phyloP scores from a whole-genome alignment of 2,329 filamentous ascomycete species.

The Zymoseptoria crescenta region DNA sequence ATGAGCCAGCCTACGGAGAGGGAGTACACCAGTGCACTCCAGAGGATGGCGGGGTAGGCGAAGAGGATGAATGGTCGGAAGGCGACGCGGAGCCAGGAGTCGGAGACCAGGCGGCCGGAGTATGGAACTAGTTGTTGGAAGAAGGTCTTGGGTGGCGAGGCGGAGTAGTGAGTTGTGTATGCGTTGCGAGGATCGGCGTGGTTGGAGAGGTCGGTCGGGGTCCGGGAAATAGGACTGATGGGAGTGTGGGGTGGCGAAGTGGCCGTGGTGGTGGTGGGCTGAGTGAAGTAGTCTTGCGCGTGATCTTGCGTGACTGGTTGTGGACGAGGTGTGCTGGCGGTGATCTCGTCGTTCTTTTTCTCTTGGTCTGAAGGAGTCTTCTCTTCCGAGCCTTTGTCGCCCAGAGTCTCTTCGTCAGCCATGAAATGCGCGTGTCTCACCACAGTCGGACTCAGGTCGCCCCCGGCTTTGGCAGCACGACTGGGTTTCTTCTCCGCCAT shows the following conservation, averaged over 20 bases:
- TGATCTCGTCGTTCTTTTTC: constrained; percentile 8
- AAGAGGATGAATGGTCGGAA: constrained; percentile 77
- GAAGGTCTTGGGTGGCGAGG: constrained; percentile 63
- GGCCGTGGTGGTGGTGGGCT: background rate
- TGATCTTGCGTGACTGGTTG: background rate
- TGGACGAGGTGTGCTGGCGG: background rate
- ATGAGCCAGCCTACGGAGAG: constrained; percentile 93
- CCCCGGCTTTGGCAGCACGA: constrained; percentile 10
- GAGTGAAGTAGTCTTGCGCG: constrained; percentile 14
- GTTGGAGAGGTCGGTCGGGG: background rate
- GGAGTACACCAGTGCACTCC: constrained; percentile 77
- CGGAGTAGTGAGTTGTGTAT: constrained; percentile 66
- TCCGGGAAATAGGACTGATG: background rate
- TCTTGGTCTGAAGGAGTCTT: constrained; percentile 4
- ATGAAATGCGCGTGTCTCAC: constrained; percentile 13
- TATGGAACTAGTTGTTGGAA: constrained; percentile 65
- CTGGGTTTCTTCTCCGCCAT: constrained; percentile 9
- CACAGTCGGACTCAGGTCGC: constrained; percentile 2
- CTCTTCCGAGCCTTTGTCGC: constrained; percentile 1
- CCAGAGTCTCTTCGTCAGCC: constrained; percentile 1
- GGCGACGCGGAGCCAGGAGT: constrained; percentile 72
- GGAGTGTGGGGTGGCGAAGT: background rate
- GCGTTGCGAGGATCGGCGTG: constrained; percentile 13
- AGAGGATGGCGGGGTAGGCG: constrained; percentile 80
- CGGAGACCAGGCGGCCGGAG: constrained; percentile 68